A percentile compares a stretch with the other conserved stretches of the same genome.
phyloP scores from a whole-genome alignment of 164 flowering plant species.

The Sextonia rubra region DNA sequence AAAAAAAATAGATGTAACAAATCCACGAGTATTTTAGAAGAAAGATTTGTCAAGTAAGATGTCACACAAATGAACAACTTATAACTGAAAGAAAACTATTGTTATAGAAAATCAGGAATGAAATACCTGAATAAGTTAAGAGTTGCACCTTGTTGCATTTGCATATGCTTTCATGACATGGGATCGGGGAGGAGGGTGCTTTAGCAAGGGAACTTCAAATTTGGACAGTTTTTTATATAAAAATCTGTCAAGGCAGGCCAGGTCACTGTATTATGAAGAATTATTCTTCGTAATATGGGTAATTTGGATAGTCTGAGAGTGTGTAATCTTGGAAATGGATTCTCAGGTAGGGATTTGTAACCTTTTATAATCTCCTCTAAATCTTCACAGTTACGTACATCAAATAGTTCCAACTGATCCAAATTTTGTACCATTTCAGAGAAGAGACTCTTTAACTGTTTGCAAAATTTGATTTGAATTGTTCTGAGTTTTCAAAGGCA shows the following conservation, averaged over 20 bases:
- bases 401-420: not conserved
- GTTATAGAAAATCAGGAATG: too few relatives aligned
- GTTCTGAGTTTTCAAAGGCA: not conserved
- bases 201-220: not conserved
- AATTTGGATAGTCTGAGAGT: not conserved
- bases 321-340: not conserved
- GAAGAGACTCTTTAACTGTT: not conserved
- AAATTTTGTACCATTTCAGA: not conserved
- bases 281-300: not conserved
- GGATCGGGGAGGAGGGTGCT: too few relatives aligned
- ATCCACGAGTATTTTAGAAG: too few relatives aligned
- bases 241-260: not conserved
- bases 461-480: not conserved
- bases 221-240: not conserved
- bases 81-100: too few relatives aligned
- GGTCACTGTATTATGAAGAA: not conserved
- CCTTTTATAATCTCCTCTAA: not conserved
- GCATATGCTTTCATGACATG: too few relatives aligned
- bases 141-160: too few relatives aligned
- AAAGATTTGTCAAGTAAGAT: too few relatives aligned
- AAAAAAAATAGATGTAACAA: too few relatives aligned
- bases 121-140: too few relatives aligned
- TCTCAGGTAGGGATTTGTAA: not conserved
- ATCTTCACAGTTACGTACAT: not conserved
- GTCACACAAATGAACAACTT: too few relatives aligned